Evolutionary conservation across 2,329 filamentous ascomycete species (phyloP), one percentile per base, ranked within the genome.

Genomic region (Hypoxylon sp.): DNA sequence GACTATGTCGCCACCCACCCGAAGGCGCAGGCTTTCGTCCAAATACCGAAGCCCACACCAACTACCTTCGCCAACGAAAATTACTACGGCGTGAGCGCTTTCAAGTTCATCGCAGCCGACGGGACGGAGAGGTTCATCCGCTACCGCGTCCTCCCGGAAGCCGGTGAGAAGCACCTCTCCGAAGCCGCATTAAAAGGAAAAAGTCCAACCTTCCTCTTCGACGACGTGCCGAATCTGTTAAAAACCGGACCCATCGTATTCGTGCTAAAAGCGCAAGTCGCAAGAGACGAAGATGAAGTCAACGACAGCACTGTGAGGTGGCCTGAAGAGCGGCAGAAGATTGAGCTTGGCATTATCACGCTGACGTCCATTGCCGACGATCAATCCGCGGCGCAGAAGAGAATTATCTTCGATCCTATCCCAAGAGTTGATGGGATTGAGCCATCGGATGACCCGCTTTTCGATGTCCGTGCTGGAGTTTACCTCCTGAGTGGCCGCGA

Each of bases 381-480:
- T 5, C 66, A 68, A 53, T 19, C n/a, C 3, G 42, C 24, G 14
- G 47, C 65, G 57, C 66, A 68, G 56, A 65, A 87, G 78, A 77
- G 79, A 33, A 79, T 86, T 44, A 89, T 89, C 68, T 88, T 87
- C 69, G 87, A 90, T 78, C 87, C 87, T 78, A 65, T 68, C n/a
- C 66, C 66, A 2, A 65, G 66, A 24, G 63, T 62, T 6, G 52
- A 65, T 1, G 66, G 66, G 2, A 47, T 68, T n/a, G 66, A 68
- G n/a, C 22, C 66, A 1, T 62, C 66, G 5, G 48, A 19, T 19
- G 87, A 90, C 80, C 87, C 87, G 42, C 74, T 90, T 68, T 72
- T 89, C 67, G 85, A 89, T 47, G 80, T 88, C 58, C 80, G 87
- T 47, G 86, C 87, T 9, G 84, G 81, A 33, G 73, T 88, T 35